Base-by-base conservation (phyloP, 495 filamentous ascomycete genomes). In the Aspergillus funiculosus region DNA sequence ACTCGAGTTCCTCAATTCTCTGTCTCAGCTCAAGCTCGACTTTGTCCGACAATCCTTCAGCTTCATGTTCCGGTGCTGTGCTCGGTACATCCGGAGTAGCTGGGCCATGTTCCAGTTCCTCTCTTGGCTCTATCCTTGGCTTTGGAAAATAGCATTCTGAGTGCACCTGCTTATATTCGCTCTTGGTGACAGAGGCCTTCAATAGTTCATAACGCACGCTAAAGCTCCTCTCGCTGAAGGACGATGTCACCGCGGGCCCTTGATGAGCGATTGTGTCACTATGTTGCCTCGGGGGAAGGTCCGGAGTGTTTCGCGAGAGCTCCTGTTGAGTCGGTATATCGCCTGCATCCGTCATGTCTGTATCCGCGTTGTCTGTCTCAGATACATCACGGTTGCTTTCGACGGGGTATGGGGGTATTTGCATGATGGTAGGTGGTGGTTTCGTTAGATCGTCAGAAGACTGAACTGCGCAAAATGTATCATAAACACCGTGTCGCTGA, bases 331-430 rank as follows among this genome's bases (percentile, higher is more conserved):
- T 41, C 25, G n/a, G n/a, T n/a, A n/a, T n/a, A n/a, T n/a, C n/a
- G n/a, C n/a, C n/a, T 11, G 14, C 39, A 17, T 41, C 39, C n/a
- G 17, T 1, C 39, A 41, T 41, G 6, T 41, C 39, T 10, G 39
- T 41, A 30, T 41, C 39, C 3, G 17, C n/a, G 14, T 18, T 13
- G n/a, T 29, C 39, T 5, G 25, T 14, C 7, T 15, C 19, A 8
- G 28, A 8, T 13, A 3, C 25, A 4, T 38, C n/a, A 17, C 11
- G 35, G 5, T 21, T 13, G 14, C 10, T 17, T 2, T 18, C 39
- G 5, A 27, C 14, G 22, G 4, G 26, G 1, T 15, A 18, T 10
- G 39, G 25, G 2, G 39, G 24, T 29, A 26, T 29, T 29, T 41
- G 39, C 11, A 26, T 41, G 25, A 41, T 41, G 18, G 8, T 25